Percentiles rank a stretch among this genome's conserved stretches.
These are phyloP conservation scores for Talaromyces verruculosus DNA, from an alignment of 2,329 filamentous ascomycete species.

Conservation along the genomic window DNA sequence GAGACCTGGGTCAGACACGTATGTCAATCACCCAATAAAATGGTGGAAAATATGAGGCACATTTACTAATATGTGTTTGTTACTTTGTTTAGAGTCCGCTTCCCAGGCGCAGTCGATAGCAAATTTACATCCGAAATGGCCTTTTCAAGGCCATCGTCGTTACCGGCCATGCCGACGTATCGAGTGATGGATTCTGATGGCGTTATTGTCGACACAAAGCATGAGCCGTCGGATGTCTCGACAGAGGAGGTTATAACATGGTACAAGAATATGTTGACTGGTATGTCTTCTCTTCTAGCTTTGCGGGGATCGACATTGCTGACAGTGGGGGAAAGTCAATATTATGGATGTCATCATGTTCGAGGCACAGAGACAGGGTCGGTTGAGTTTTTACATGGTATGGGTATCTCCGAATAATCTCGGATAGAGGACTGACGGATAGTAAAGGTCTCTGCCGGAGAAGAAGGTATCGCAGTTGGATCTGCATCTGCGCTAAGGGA, in stretches of 20 bases:
- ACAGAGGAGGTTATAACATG: conserved; percentile 60
- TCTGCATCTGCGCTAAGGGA: conserved; percentile 78
- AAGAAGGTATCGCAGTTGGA: conserved; percentile 91
- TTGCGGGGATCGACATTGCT: not conserved
- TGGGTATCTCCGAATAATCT: not conserved
- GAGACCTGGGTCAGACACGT: conserved; percentile 61
- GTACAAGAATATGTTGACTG: conserved; percentile 65
- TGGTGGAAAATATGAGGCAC: not conserved
- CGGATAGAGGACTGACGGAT: not conserved
- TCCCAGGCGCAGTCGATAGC: conserved; percentile 93
- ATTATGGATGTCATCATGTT: conserved; percentile 99
- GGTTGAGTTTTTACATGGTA: conserved; percentile 96
- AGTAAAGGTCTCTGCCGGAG: conserved; percentile 71
- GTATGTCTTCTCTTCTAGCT: conserved; percentile 31
- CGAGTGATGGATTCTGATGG: conserved; percentile 89
- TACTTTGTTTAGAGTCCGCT: conserved; percentile 55
- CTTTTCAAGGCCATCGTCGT: conserved; percentile 72
- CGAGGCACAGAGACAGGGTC: conserved; percentile 92
- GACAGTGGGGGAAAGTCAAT: conserved; percentile 49
- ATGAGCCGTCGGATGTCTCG: conserved; percentile 64
- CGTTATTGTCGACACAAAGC: conserved; percentile 71
- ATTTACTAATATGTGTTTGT: conserved; percentile 16
- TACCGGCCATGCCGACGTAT: conserved; percentile 82
- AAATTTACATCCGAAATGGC: conserved; percentile 79
- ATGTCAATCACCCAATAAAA: conserved; percentile 29